Evolutionary conservation across 768 basidiomycete genomes (phyloP).

Genomic region (Nidula microcarpa): DNA sequence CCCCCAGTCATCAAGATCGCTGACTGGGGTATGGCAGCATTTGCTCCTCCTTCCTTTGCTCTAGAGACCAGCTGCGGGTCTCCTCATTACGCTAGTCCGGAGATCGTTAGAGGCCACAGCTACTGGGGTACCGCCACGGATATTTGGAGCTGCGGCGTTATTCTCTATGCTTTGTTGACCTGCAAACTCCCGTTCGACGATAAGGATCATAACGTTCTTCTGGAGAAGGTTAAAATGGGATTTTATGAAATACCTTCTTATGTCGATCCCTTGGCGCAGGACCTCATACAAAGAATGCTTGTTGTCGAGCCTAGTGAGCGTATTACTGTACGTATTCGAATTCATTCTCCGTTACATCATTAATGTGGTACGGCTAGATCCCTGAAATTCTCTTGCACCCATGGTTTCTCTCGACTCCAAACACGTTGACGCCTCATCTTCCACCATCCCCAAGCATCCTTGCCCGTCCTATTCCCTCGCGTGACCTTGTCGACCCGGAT

Average conservation of each 20-base stretch:
- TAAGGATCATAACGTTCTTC: conserved; percentile 72
- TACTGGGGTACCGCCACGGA: conserved; percentile 91
- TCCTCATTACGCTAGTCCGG: conserved; percentile 95
- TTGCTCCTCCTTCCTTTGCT: conserved; percentile 79
- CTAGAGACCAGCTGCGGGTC: conserved; percentile 95
- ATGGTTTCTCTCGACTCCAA: conserved; percentile 61
- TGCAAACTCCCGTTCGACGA: conserved; percentile 94
- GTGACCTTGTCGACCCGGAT: conserved; percentile 70
- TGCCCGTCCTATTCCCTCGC: conserved; percentile 65
- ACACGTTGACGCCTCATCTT: conserved; percentile 37
- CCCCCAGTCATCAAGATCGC: conserved; percentile 92
- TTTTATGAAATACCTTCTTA: conserved; percentile 80
- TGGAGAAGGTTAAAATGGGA: conserved; percentile 85
- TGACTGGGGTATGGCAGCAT: conserved; percentile 98
- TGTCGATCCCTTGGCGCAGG: conserved; percentile 80
- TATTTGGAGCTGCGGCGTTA: conserved; percentile 96
- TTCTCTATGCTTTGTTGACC: conserved; percentile 85
- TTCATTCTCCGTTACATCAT: background rate
- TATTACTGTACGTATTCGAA: conserved; percentile 62
- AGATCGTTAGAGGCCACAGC: conserved; percentile 88
- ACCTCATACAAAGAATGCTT: conserved; percentile 85
- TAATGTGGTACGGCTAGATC: conserved; percentile 54
- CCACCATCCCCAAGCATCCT: conserved; percentile 68
- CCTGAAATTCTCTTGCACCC: conserved; percentile 83
- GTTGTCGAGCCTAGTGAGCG: conserved; percentile 77